Base-by-base conservation (phyloP, 1,284 basidiomycete species). In the Inonotus hispidus region DNA sequence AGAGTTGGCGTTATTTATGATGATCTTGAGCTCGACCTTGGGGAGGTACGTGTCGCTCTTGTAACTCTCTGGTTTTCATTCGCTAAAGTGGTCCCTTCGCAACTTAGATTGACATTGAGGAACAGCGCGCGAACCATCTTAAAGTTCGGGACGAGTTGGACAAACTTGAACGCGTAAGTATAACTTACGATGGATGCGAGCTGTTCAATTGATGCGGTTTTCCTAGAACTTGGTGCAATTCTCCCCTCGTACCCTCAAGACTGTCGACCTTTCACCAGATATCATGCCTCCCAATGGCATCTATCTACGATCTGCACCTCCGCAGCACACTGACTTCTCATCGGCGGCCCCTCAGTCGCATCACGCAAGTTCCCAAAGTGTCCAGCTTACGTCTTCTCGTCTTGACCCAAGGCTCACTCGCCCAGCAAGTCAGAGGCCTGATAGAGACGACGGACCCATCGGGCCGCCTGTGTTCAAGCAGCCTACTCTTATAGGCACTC, bases 71-170 rank as follows among this genome's bases (percentile, higher is more conserved):
- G 39, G 50, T 38, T n/a, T 39, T 23, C 32, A 45, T 64, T 70
- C n/a, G 52, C 69, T 64, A 43, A 50, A 32, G 23, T 35, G 35
- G 41, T 43, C 25, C 25, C 53, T 64, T 66, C 16, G 56, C 65
- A 46, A 65, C 68, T 60, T 35, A 65, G 55, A 27, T 52, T 50
- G 57, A 64, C 55, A 56, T 58, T 53, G 53, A 57, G 47, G 58
- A 60, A 29, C 55, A 13, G 58, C 79, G 88, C 45, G 80, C 79
- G 68, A 90, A 86, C 69, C 88, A 90, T 67, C 81, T 83, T 63
- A 72, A 85, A 52, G 82, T 90, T 81, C 82, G 77, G 65, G 82
- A 84, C 16, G 80, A 86, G 69, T 73, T 91, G 35, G 89, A 91
- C 68, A 85, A 87, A 71, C 85, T 91, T 56, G 88, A 91, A 70